These are phyloP conservation scores for Xanthoconium separans DNA, from an alignment of 1,284 basidiomycete genomes.

Conservation along the genomic window DNA sequence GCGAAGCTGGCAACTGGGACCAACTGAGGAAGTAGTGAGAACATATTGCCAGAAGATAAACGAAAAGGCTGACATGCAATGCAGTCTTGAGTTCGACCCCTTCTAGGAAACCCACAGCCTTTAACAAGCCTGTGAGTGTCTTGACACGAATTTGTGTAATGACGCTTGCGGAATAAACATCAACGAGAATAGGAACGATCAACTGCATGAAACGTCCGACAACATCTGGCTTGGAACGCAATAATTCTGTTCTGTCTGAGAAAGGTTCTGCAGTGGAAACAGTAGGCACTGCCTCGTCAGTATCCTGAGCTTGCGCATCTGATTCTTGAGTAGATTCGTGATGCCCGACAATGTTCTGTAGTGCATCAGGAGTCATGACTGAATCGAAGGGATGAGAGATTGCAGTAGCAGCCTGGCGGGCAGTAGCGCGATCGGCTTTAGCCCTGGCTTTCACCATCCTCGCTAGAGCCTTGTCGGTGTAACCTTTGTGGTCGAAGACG, in stretches of 20 bases:
- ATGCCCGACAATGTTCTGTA: slow-evolving; percentile 16
- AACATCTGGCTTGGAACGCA: slow-evolving; percentile 74
- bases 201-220: slow-evolving; percentile 83
- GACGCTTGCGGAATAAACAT: slow-evolving; percentile 94
- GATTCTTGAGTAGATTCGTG: slow-evolving; percentile 33
- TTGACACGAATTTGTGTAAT: slow-evolving; percentile 83
- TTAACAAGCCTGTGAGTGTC: slow-evolving; percentile 81
- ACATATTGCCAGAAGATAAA: not conserved
- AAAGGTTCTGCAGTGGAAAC: slow-evolving; percentile 34
- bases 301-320: slow-evolving; percentile 35
- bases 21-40: slow-evolving; percentile 46
- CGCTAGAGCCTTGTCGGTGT: slow-evolving; percentile 83
- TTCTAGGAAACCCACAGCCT: slow-evolving; percentile 86
- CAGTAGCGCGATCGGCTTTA: slow-evolving; percentile 72
- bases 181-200: slow-evolving; percentile 88
- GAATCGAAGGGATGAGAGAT: slow-evolving; percentile 33
- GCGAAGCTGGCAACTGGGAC: slow-evolving; percentile 92
- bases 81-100: slow-evolving; percentile 73
- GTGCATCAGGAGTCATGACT: slow-evolving; percentile 21
- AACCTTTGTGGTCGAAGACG: slow-evolving; percentile 88
- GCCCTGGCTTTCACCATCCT: slow-evolving; percentile 74
- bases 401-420: slow-evolving; percentile 46
- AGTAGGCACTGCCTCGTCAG: slow-evolving; percentile 32
- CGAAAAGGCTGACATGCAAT: slow-evolving; percentile 54
- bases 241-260: slow-evolving; percentile 63